Conservation (phyloP, 2,329 filamentous ascomycete genomes). For the Basipetospora sp. region DNA sequence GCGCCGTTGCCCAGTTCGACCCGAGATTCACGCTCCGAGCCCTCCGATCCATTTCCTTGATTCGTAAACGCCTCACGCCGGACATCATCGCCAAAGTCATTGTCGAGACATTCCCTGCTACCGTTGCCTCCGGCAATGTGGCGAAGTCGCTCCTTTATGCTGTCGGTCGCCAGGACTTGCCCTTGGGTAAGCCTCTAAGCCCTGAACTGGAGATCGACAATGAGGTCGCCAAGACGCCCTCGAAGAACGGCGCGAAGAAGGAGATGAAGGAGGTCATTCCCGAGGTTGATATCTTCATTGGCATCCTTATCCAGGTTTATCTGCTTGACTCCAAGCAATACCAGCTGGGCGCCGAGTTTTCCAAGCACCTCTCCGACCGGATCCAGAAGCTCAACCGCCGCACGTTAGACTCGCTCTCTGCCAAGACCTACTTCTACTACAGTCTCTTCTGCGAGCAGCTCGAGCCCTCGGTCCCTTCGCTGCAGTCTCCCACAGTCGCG, state of each 20-base stretch:
- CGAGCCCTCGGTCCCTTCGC: constrained; percentile 72
- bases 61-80: constrained; percentile 77
- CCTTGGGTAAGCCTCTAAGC: constrained; percentile 38
- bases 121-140: constrained; percentile 44
- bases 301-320: constrained; percentile 73
- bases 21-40: constrained; percentile 87
- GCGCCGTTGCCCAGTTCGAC: constrained; percentile 85
- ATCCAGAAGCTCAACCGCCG: constrained; percentile 83
- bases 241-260: constrained; percentile 47
- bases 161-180: constrained; percentile 51
- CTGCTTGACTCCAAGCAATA: constrained; percentile 75
- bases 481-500: constrained; percentile 70
- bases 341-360: constrained; percentile 71
- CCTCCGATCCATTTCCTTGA: constrained; percentile 83
- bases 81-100: constrained; percentile 72
- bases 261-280: constrained; percentile 64
- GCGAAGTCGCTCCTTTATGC: constrained; percentile 57
- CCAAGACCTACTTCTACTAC: constrained; percentile 97
- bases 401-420: constrained; percentile 82
- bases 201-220: constrained; percentile 61
- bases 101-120: constrained; percentile 59
- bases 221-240: constrained; percentile 33
- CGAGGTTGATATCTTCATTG: constrained; percentile 78
- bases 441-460: constrained; percentile 89
- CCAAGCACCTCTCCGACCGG: constrained; percentile 64